Conservation (phyloP, 1,139 yeast genomes). For the Protomyces pachydermus region DNA sequence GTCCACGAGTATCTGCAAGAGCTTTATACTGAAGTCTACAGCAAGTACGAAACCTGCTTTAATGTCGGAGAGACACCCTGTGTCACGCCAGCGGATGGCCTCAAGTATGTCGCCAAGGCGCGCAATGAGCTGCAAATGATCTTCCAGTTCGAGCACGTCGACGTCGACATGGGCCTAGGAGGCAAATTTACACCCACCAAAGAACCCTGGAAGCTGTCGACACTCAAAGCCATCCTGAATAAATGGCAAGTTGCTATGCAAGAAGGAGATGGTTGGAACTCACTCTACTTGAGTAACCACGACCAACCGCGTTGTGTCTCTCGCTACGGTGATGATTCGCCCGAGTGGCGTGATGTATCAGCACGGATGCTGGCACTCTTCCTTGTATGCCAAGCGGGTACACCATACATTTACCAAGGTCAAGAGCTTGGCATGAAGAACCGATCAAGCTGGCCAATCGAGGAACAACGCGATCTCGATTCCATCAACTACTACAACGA, state of each 20-base stretch:
- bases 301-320: constrained; percentile 55
- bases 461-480: constrained; percentile 51
- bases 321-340: constrained; percentile 49
- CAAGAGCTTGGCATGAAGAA: constrained; percentile 59
- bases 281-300: constrained; percentile 55
- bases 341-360: constrained; percentile 41
- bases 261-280: constrained; percentile 58
- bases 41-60: constrained; percentile 39
- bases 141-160: constrained; percentile 46
- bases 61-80: constrained; percentile 57
- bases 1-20: constrained; percentile 57
- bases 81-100: constrained; percentile 41
- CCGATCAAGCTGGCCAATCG: constrained; percentile 48
- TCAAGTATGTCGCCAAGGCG: constrained; percentile 49
- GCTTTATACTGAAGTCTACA: constrained; percentile 41
- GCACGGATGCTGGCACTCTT: constrained; percentile 51
- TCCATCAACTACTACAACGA: constrained; percentile 40
- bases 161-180: constrained; percentile 45
- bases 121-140: constrained; percentile 52
- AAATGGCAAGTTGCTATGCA: constrained; percentile 43
- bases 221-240: constrained; percentile 46
- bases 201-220: constrained; percentile 42
- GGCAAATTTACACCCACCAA: constrained; percentile 42
- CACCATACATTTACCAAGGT: constrained; percentile 56
- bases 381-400: constrained; percentile 51